Percentiles rank a stretch among this genome's conserved stretches.
phyloP scores from a whole-genome alignment of 208 protist species.

The Trypanosoma theileri region DNA sequence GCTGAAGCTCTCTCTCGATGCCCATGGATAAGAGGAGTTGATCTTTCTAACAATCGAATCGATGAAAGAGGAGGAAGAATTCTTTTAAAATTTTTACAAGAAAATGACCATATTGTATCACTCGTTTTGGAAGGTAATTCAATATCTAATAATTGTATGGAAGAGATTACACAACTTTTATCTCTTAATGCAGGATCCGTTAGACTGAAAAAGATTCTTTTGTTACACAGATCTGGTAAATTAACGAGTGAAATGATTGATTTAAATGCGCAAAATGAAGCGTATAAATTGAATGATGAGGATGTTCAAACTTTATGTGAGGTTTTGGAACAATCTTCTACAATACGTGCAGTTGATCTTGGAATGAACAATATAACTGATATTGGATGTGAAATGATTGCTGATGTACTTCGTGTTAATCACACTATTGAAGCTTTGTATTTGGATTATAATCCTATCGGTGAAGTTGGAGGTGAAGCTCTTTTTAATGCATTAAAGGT shows the following conservation, averaged over 20 bases:
- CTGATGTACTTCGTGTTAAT: conserved; percentile 77
- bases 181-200: conserved; percentile 70
- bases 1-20: conserved; percentile 58
- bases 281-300: conserved; percentile 62
- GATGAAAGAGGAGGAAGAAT: conserved; percentile 55
- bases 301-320: conserved; percentile 64
- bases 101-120: conserved; percentile 42
- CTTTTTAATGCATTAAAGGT: conserved; percentile 76
- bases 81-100: conserved; percentile 42
- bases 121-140: conserved; percentile 57
- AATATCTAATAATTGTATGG: conserved; percentile 37
- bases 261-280: conserved; percentile 51
- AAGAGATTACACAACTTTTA: conserved; percentile 61
- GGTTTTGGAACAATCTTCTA: conserved; percentile 40
- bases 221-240: conserved; percentile 44
- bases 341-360: conserved; percentile 65
- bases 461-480: conserved; percentile 61
- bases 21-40: conserved; percentile 43
- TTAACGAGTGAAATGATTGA: conserved; percentile 47
- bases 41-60: conserved; percentile 77
- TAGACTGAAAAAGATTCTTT: conserved; percentile 62
- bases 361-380: conserved; percentile 76
- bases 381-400: conserved; percentile 66
- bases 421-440: conserved; percentile 71
- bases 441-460: conserved; percentile 74